Conservation (phyloP, 306 rosid species). For the Adenanthera pavonina region DNA sequence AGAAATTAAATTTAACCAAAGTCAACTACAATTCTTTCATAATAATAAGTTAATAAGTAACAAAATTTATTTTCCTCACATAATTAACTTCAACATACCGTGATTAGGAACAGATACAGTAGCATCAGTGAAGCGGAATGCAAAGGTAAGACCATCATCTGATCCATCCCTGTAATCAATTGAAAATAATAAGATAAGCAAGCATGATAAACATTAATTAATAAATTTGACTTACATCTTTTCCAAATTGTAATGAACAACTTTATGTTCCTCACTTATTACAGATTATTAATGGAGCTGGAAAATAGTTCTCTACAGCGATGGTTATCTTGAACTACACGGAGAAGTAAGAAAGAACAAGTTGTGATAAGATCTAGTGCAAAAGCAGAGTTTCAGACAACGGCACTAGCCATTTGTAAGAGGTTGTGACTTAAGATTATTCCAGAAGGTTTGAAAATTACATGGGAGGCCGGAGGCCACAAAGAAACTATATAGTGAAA, state of each 20-base stretch:
- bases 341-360: neutral
- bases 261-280: neutral
- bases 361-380: neutral
- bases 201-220: neutral
- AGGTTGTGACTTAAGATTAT: neutral
- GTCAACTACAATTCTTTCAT: slow-evolving; percentile 1
- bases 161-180: slow-evolving; percentile 74
- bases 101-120: slow-evolving; percentile 81
- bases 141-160: slow-evolving; percentile 95
- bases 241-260: neutral
- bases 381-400: neutral
- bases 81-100: slow-evolving; percentile 59
- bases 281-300: neutral
- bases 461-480: neutral
- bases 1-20: slow-evolving; percentile 1
- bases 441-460: neutral
- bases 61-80: slow-evolving; percentile 19
- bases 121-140: slow-evolving; percentile 98
- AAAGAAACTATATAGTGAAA: neutral
- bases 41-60: neutral
- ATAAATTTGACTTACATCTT: neutral
- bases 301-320: slow-evolving; percentile 2
- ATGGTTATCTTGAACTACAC: slow-evolving; percentile 19
- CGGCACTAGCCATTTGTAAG: neutral
- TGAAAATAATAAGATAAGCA: slow-evolving; percentile 25